A percentile compares a stretch with the other conserved stretches of the same genome.
phyloP scores from a whole-genome alignment of 805 yeast species.

The Zygoascus biomembranicola region DNA sequence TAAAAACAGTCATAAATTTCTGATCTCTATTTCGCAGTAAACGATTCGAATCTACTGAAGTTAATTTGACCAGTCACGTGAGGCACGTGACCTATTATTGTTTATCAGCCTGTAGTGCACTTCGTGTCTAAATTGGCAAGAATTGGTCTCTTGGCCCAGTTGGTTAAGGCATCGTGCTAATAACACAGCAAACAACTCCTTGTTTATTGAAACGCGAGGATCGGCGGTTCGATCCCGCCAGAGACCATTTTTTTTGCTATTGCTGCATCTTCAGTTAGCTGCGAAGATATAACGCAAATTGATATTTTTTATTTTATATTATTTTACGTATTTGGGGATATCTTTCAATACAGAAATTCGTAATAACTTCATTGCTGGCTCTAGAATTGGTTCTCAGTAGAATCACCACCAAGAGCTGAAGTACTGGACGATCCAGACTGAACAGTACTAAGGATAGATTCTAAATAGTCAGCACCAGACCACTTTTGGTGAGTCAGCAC shows the following conservation, averaged over 20 bases:
- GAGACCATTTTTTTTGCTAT: conserved; percentile 16
- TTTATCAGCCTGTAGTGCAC: no score
- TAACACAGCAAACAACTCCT: conserved; percentile 18
- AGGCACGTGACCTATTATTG: no score
- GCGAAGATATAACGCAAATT: neutral
- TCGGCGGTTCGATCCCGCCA: conserved; percentile 25
- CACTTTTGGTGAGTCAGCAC: conserved; percentile 53
- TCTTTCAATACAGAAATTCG: neutral
- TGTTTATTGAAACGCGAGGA: conserved; percentile 22
- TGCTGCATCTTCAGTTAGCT: neutral
- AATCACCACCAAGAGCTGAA: conserved; percentile 35
- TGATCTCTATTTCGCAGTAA: no score
- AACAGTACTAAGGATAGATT: conserved; percentile 35
- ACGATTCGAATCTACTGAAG: no score
- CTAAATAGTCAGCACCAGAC: conserved; percentile 54
- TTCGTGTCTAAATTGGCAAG: no score
- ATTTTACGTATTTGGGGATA: neutral
- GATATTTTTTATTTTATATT: neutral
- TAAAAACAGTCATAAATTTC: no score
- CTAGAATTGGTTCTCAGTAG: conserved; percentile 31
- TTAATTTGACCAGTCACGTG: no score
- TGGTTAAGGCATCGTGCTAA: conserved; percentile 24
- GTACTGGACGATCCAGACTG: conserved; percentile 39
- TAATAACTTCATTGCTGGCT: neutral
- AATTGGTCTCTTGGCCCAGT: conserved; percentile 22